phyloP scores from a whole-genome alignment of 2,329 filamentous ascomycete genomes.

The Periconia sp. region DNA sequence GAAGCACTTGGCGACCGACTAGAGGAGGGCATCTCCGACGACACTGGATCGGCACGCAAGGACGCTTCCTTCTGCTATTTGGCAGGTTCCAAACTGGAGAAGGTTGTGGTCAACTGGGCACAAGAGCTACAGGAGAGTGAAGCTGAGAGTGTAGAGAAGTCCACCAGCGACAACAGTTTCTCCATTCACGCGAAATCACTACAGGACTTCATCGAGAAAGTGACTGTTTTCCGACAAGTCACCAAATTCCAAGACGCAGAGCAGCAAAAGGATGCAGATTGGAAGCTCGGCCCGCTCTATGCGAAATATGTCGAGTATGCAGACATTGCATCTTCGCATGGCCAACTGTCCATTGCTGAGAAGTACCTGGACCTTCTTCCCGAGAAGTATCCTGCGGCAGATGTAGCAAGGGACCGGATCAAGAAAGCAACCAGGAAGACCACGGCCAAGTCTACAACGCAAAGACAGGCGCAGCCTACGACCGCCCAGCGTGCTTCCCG shows the following conservation, averaged over 20 bases:
- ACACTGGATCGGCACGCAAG: constrained; percentile 66
- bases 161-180: constrained; percentile 78
- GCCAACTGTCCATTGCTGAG: constrained; percentile 83
- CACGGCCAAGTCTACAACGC: constrained; percentile 49
- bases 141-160: constrained; percentile 72
- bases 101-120: constrained; percentile 95
- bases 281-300: constrained; percentile 89
- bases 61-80: constrained; percentile 97
- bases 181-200: constrained; percentile 88
- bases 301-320: constrained; percentile 97
- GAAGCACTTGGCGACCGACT: constrained; percentile 93
- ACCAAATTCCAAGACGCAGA: constrained; percentile 89
- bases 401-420: constrained; percentile 84
- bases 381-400: constrained; percentile 80
- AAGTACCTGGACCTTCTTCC: constrained; percentile 91
- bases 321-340: constrained; percentile 89
- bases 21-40: constrained; percentile 67
- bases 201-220: constrained; percentile 97
- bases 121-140: constrained; percentile 86
- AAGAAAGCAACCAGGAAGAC: constrained; percentile 78
- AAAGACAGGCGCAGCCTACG: constrained; percentile 48
- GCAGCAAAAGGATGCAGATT: constrained; percentile 72
- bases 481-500: constrained; percentile 40
- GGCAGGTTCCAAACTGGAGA: constrained; percentile 94
- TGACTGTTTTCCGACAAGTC: constrained; percentile 93